Base-by-base conservation (phyloP, 2,329 filamentous ascomycete species). In the Colletotrichum falcatum region DNA sequence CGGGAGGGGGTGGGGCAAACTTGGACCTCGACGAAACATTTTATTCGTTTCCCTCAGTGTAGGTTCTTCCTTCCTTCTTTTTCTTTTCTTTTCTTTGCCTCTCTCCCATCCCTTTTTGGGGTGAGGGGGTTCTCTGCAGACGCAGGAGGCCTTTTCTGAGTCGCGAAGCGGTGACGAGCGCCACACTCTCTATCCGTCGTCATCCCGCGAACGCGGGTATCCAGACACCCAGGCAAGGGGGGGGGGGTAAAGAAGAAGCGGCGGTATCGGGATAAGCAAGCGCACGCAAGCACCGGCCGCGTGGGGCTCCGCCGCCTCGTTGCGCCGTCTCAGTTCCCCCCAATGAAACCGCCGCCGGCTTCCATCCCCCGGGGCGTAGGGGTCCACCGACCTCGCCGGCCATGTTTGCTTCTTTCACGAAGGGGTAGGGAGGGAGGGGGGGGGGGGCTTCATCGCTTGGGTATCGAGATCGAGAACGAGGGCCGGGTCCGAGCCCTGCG, bases 121-220 rank as follows among this genome's bases (percentile, higher is more conserved):
- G 33, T 5, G 12, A 20, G 16, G 4, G 20, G n/a, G 11, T 44
- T 9, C 18, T 39, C 37, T 35, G 30, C 7, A 28, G n/a, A 37
- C n/a, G 44, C 26, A 28, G 18, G 9, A 39, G 30, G 42, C n/a
- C 5, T 46, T 7, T 35, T n/a, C n/a, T 55, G 66, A 66, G 55
- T 61, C 66, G 48, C 48, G 55, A 12, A 66, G 66, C 66, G 66
- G 66, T 70, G 62, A 70, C 66, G 61, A 60, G 18, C 12, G 44
- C 66, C 44, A 28, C 46, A n/a, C 7, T 20, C 42, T 18, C n/a
- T 14, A 37, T 39, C 6, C 18, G 2, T 12, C 39, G 42, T n/a
- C 42, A 44, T 49, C 46, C 46, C 46, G 23, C 23, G 46, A 49
- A 26, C 53, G 33, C 51, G 65, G 59, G 35, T 54, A 60, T 60